phyloP scores from a whole-genome alignment of 2,329 filamentous ascomycete species.

The Diaporthe vaccinii region DNA sequence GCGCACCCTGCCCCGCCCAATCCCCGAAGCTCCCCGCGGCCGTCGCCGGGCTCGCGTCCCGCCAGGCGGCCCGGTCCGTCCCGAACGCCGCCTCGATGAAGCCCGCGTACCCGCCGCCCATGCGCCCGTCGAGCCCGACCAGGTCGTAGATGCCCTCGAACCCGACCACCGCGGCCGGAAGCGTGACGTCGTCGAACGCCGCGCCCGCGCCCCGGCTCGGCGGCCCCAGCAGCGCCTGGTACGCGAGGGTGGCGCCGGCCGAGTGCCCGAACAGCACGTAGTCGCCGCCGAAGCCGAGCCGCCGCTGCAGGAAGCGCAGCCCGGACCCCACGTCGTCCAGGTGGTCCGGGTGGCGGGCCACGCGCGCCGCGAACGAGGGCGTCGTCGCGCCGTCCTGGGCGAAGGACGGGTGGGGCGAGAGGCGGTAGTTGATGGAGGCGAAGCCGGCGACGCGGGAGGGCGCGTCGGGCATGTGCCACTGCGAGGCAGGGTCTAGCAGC shows the following conservation, averaged over 20 bases:
- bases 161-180: slow-evolving; percentile 69
- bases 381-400: slow-evolving; percentile 58
- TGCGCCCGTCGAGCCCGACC: slow-evolving; percentile 62
- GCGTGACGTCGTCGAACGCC: slow-evolving; percentile 47
- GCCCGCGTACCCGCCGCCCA: slow-evolving; percentile 63
- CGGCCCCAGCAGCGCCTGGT: slow-evolving; percentile 69
- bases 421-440: slow-evolving; percentile 75
- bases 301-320: slow-evolving; percentile 61
- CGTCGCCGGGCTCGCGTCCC: slow-evolving; percentile 66
- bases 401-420: slow-evolving; percentile 66
- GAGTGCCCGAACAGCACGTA: slow-evolving; percentile 74
- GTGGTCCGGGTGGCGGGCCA: slow-evolving; percentile 71
- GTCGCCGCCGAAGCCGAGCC: slow-evolving; percentile 45
- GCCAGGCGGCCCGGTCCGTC: slow-evolving; percentile 62
- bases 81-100: slow-evolving; percentile 76
- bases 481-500: slow-evolving; percentile 50
- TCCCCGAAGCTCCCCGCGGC: slow-evolving; percentile 57
- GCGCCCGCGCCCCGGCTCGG: slow-evolving; percentile 46
- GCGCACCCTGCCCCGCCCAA: slow-evolving; percentile 50
- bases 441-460: slow-evolving; percentile 67
- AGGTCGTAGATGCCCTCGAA: slow-evolving; percentile 78
- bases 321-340: slow-evolving; percentile 68
- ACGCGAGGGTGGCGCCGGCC: slow-evolving; percentile 73
- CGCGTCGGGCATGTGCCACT: slow-evolving; percentile 38
- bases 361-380: slow-evolving; percentile 51